phyloP scores from a whole-genome alignment of 1,284 basidiomycete species.

The Ganoderma lucidum region DNA sequence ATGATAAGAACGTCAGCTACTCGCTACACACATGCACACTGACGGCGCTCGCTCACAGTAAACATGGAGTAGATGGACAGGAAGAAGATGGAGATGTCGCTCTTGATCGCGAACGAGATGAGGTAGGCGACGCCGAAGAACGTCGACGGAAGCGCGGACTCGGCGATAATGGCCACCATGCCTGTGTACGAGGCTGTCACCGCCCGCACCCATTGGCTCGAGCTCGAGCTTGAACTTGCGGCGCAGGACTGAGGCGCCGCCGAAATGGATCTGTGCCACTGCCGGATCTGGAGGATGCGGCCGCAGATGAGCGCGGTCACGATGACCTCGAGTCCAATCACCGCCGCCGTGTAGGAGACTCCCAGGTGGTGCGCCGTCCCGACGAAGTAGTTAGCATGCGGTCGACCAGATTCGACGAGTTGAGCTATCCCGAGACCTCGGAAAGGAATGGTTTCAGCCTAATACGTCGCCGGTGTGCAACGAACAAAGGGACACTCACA shows the following conservation, averaged over 20 bases:
- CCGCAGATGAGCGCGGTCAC: conserved; percentile 28
- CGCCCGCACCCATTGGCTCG: not conserved
- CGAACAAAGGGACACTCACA: conserved; percentile 10
- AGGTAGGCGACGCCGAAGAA: conserved; percentile 20
- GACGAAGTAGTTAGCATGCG: conserved; percentile 24
- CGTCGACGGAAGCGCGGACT: conserved; percentile 28
- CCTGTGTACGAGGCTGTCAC: conserved; percentile 18
- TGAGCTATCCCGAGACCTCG: conserved; percentile 28
- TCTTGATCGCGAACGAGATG: conserved; percentile 17
- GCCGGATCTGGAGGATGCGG: conserved; percentile 20
- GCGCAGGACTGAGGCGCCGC: not conserved
- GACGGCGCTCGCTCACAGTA: conserved; percentile 11
- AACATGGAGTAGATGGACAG: conserved; percentile 25
- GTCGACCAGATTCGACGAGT: conserved; percentile 24
- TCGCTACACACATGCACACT: not conserved
- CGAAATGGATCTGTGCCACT: not conserved
- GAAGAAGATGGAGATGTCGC: conserved; percentile 20
- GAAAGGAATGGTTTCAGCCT: not conserved
- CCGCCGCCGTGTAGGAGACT: conserved; percentile 22
- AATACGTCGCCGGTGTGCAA: no score
- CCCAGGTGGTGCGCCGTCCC: conserved; percentile 26
- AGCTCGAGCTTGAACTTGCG: not conserved
- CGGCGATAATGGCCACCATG: conserved; percentile 21
- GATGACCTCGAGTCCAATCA: conserved; percentile 26
- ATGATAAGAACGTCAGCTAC: not conserved